Base-by-base conservation (phyloP, 1,139 yeast genomes). In the Candida sp. region DNA sequence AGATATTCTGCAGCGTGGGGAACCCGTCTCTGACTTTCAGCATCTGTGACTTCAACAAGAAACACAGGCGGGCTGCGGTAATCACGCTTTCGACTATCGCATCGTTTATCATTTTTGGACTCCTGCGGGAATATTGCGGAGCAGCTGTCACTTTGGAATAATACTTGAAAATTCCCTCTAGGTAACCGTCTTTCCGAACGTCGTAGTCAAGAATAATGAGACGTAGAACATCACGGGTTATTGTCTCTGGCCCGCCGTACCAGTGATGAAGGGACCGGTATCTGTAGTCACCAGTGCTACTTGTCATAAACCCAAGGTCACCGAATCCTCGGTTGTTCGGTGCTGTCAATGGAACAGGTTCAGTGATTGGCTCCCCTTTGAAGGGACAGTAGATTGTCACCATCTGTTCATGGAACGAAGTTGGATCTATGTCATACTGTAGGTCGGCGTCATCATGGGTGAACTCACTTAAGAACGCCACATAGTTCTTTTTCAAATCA, bases 171-270 rank as follows among this genome's bases (percentile, higher is more conserved):
- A 54, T 35, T 1, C 56, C 57, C 8, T 63, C 62, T n/a, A 63
- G 39, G 3, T 56, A 51, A 37, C 17, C 7, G 8, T 34, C 45
- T 28, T 49, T 48, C 46, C 40, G 27, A 8, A 53, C 41, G 43
- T 68, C 72, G 12, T 63, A 57, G 51, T 57, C 55, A 8, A 69
- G 46, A 40, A 61, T 65, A 11, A 70, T 54, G 25, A 55, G 59
- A 7, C 65, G 49, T 25, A 67, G 51, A 6, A 54, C 57, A 5
- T 60, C 60, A 40, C 65, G 68, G 42, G 54, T 55, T 22, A 58
- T 46, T 22, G 6, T 25, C n/a, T 3, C 7, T 7, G 32, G 32
- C n/a, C n/a, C n/a, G n/a, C n/a, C n/a, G n/a, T n/a, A 26, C 30
- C 31, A 3, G 32, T 37, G 17, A 17, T 17, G n/a, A 22, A 2